phyloP scores from a whole-genome alignment of 768 basidiomycete genomes.

The Pleurotus giganteus region DNA sequence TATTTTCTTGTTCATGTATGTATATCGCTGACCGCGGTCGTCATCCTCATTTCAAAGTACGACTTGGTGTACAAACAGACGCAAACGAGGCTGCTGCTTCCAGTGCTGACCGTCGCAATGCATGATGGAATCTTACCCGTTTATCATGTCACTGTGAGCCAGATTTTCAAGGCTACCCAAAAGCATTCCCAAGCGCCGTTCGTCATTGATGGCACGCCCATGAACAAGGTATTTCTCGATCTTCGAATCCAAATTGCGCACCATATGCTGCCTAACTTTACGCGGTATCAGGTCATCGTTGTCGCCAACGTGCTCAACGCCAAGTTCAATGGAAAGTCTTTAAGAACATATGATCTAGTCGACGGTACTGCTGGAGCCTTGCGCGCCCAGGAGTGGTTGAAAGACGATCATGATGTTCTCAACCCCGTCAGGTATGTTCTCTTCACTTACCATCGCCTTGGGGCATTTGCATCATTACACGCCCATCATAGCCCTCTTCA shows the following conservation, averaged over 20 bases:
- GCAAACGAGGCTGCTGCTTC: not conserved
- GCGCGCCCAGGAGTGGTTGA: not conserved
- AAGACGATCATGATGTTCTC: not conserved
- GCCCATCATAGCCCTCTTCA: not conserved
- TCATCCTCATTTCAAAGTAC: no score
- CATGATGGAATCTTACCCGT: not conserved
- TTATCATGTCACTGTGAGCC: not conserved
- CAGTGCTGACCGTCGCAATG: not conserved
- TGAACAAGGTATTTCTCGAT: not conserved
- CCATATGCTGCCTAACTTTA: not conserved
- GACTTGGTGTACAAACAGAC: not conserved
- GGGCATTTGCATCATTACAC: not conserved
- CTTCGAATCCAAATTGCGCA: not conserved
- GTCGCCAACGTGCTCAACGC: conserved; percentile 2
- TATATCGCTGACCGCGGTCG: not conserved
- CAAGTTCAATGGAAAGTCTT: not conserved
- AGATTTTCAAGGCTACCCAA: not conserved
- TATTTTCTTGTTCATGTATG: not conserved
- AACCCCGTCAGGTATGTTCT: not conserved
- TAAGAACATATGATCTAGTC: not conserved
- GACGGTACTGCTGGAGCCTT: conserved; percentile 2
- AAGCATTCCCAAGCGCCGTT: not conserved
- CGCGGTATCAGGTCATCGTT: not conserved
- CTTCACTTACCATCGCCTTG: not conserved
- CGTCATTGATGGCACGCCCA: not conserved